Evolutionary conservation across 2,329 filamentous ascomycete species (phyloP).

Genomic region (Dothistroma septosporum): DNA sequence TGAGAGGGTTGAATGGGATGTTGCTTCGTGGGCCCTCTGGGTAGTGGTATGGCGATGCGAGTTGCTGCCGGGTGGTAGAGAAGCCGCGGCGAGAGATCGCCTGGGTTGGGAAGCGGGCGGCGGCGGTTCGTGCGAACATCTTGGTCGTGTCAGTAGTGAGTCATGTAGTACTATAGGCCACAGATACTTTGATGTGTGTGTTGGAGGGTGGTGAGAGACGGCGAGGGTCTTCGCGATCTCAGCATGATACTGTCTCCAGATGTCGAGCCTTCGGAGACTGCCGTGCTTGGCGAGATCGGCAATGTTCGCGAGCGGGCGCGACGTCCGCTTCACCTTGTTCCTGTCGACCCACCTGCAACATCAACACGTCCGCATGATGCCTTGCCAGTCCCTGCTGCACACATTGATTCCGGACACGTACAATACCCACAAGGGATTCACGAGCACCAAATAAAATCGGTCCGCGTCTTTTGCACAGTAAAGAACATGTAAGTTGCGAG

Average conservation of each 20-base stretch:
- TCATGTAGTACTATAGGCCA: background rate
- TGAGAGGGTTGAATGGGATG: constrained; percentile 94
- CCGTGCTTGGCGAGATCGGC: background rate
- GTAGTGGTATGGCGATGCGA: constrained; percentile 95
- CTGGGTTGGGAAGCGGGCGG: constrained; percentile 56
- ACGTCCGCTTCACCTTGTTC: background rate
- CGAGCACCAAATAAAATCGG: too few species aligned
- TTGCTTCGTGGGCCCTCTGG: constrained; percentile 92
- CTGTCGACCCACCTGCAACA: background rate
- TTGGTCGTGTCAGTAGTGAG: constrained; percentile 9
- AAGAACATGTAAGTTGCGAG: background rate
- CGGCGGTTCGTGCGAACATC: constrained; percentile 38
- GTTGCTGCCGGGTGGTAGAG: constrained; percentile 79
- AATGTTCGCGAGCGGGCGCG: background rate
- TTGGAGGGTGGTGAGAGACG: background rate
- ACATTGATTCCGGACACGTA: background rate
- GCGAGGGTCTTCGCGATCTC: background rate
- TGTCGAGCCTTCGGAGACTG: background rate
- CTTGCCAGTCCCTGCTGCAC: background rate
- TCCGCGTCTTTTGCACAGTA: background rate
- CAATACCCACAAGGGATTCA: background rate
- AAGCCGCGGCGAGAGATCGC: constrained; percentile 84
- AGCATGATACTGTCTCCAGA: background rate
- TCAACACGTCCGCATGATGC: background rate
- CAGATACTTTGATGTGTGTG: constrained; percentile 7